Base-by-base conservation (phyloP, 2,329 filamentous ascomycete genomes). In the Diaporthe citrichinensis region DNA sequence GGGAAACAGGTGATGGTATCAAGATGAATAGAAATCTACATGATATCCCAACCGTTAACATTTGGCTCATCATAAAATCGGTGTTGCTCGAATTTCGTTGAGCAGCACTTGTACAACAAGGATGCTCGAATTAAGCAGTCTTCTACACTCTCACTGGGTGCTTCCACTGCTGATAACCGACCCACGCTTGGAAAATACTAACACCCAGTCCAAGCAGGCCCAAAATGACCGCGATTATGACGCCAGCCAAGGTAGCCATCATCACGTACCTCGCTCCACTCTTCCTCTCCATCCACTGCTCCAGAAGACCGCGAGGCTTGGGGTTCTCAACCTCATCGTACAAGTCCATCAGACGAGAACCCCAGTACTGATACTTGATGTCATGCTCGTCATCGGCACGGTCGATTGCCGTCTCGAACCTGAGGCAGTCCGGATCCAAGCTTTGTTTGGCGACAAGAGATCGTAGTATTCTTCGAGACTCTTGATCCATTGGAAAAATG, bases 261-360 rank as follows among this genome's bases (percentile, higher is more conserved):
- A 78, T 79, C n/a, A 79, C 74, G 51, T 79, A 74, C 12, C 78
- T 72, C 4, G 76, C 75, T n/a, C 77, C 75, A 51, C 77, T 78
- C 57, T 74, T 73, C 14, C 75, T 46, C 65, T 79, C 78, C 57
- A 79, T 61, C 77, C 76, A 77, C 7, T 39, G 41, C 15, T 76
- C 77, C 25, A 78, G 34, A 7, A 46, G 10, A 5, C 77, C 65
- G 34, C 78, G 46, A 15, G 78, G 77, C 49, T 71, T 78, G 8
- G 78, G 78, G 34, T 78, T 77, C 28, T 79, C 73, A 12, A 79
- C 55, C 75, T 79, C 78, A 36, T 77, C 76, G 41, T 76, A 72
- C 9, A 79, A 46, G 23, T 78, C 76, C 72, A 77, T 72, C 17
- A 79, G 67, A 51, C 78, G 53, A 23, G 39, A 62, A 3, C 46